Evolutionary conservation across 441 rosid species (phyloP).

Genomic region (Adansonia rubrostipa): DNA sequence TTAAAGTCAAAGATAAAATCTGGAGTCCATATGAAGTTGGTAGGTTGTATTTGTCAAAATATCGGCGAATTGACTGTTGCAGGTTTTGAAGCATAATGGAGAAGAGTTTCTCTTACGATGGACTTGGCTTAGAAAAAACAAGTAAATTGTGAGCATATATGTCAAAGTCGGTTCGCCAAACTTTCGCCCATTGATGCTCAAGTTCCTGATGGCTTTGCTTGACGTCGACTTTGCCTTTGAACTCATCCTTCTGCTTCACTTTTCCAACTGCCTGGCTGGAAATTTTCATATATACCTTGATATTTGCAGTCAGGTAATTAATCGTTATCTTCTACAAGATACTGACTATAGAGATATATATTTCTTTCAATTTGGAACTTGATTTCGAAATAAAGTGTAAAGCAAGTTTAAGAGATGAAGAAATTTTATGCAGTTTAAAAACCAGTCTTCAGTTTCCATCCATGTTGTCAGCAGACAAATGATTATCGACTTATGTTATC

Average conservation of each 20-base stretch:
- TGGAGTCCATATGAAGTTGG: background rate
- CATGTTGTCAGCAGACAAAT: too few relatives aligned
- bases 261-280: background rate
- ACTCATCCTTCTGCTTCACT: background rate
- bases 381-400: background rate
- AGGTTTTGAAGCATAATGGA: background rate
- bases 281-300: background rate
- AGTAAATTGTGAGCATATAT: background rate
- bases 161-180: slow-evolving; percentile 4
- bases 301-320: background rate
- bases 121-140: background rate
- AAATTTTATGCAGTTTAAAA: too few relatives aligned
- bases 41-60: background rate
- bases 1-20: slow-evolving; percentile 10
- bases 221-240: background rate
- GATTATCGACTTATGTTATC: too few relatives aligned
- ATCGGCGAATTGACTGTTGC: background rate
- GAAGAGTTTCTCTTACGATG: background rate
- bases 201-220: background rate
- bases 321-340: background rate
- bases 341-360: too few relatives aligned
- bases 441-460: too few relatives aligned
- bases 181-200: background rate
- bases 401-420: too few relatives aligned
- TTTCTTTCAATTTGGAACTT: background rate